These are phyloP conservation scores for Saccharum spontaneum DNA, from an alignment of 176 grass and related monocot genomes.

Conservation along the genomic window DNA sequence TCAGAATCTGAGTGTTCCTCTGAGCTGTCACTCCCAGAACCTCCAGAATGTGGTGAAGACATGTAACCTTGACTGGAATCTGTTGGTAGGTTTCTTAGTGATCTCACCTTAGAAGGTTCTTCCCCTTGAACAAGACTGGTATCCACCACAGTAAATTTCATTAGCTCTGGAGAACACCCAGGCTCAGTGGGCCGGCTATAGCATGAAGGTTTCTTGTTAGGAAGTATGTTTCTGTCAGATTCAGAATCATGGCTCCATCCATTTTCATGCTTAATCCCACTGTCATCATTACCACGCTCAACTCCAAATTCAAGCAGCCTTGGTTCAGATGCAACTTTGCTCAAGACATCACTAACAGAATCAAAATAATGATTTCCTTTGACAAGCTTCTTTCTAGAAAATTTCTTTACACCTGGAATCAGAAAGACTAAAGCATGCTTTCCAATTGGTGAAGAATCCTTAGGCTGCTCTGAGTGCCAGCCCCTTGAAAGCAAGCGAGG, in stretches of 20 bases:
- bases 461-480: conserved; percentile 86
- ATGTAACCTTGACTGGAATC: conserved; percentile 51
- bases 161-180: conserved; percentile 54
- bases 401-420: conserved; percentile 81
- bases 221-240: conserved; percentile 38
- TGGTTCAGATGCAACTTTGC: conserved; percentile 84
- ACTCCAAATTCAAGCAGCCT: conserved; percentile 65
- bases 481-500: conserved; percentile 85
- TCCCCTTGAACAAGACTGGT: conserved; percentile 79
- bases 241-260: conserved; percentile 43
- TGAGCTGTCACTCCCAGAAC: conserved; percentile 53
- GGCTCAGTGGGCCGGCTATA: conserved; percentile 47
- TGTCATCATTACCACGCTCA: conserved; percentile 41
- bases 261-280: conserved; percentile 53
- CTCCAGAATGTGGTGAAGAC: conserved; percentile 39
- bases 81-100: conserved; percentile 67
- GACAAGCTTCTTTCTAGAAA: conserved; percentile 74
- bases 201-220: conserved; percentile 41
- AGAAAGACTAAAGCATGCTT: conserved; percentile 82
- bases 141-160: conserved; percentile 98
- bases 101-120: conserved; percentile 78
- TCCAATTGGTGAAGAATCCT: conserved; percentile 46
- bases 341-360: conserved; percentile 94
- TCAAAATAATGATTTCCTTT: conserved; percentile 99
- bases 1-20: conserved; percentile 48